These are phyloP conservation scores for Alnus rubra DNA, from an alignment of 306 rosid genomes.

Conservation along the genomic window DNA sequence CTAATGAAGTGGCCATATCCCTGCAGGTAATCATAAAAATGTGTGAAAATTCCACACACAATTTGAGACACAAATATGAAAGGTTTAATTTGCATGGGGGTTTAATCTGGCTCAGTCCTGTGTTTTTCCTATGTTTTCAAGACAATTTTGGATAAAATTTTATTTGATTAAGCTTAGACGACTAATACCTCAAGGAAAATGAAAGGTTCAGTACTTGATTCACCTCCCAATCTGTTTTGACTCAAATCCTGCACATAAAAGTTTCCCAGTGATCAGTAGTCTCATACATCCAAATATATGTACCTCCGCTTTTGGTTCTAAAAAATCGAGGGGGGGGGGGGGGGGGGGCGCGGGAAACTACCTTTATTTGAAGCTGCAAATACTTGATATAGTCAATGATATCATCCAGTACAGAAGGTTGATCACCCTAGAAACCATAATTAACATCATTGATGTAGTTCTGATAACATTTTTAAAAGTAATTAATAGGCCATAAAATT, in stretches of 20 bases:
- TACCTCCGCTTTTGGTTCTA: background rate
- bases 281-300: background rate
- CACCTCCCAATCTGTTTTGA: slow-evolving; percentile 61
- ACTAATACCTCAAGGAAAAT: slow-evolving; percentile 71
- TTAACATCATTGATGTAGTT: slow-evolving; percentile 6
- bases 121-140: background rate
- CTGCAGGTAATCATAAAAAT: slow-evolving; percentile 34
- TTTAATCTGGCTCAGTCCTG: too few species aligned
- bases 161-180: slow-evolving; percentile 5
- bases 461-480: background rate
- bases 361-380: slow-evolving; percentile 85
- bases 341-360: slow-evolving; percentile 1
- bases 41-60: slow-evolving; percentile 2
- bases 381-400: slow-evolving; percentile 79
- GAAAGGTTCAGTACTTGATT: slow-evolving; percentile 55
- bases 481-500: background rate
- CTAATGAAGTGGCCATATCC: slow-evolving; percentile 82
- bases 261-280: background rate
- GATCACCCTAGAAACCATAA: slow-evolving; percentile 62
- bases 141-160: background rate
- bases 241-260: slow-evolving; percentile 61
- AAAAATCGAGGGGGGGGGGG: background rate
- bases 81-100: background rate
- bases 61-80: background rate
- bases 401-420: slow-evolving; percentile 64